Evolutionary conservation across 2,329 filamentous ascomycete genomes (phyloP), one percentile per base, ranked within the genome.

Genomic region (Fusarium phyllophilum): DNA sequence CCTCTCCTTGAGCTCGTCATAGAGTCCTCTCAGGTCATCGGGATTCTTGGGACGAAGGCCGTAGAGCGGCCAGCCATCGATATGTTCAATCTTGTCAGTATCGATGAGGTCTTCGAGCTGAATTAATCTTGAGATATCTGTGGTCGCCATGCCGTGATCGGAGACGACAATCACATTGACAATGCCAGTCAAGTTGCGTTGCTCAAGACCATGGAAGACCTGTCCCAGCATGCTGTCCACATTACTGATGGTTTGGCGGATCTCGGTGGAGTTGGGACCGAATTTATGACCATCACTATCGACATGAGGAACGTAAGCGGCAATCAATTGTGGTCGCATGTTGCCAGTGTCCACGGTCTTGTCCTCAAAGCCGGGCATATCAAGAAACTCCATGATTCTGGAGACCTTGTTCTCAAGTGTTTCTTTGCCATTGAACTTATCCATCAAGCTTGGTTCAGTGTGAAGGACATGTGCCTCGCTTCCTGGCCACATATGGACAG

Each of bases 401-500:
- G 90, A 85, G 20, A 95, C 93, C 82, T 99, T 99, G 41, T 87
- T 89, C 0, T 89, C 81, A 4, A 99, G 87, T 38, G 85, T 80
- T 83, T 98, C 95, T 1, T 92, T 89, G 14, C 90, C 91, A 75
- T 97, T 96, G 84, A 89, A 99, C 77, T 91, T 92, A 84, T 98
- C 96, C 55, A 98, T 82, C 78, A 94, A 94, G 15, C 90, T 91
- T 6, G 95, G 94, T 72, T 95, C 91, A 24, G 91, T 85, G n/a
- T 88, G 86, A 18, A 90, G 87, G 69, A 97, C 93, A 80, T 94
- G 92, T 11, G 95, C 95, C 83, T 99, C 96, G 48, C 94, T 97
- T 5, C 96, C 96, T 4, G 96, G 96, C 96, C 96, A 99, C 96
- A 99, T 99, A 81, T 99, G 96, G 33, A 99, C 91, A 2, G 94